Percentiles rank a stretch among this genome's conserved stretches.
Evolutionary conservation across 352 stramenopile species (phyloP).

Genomic region (Phytophthora europaea): DNA sequence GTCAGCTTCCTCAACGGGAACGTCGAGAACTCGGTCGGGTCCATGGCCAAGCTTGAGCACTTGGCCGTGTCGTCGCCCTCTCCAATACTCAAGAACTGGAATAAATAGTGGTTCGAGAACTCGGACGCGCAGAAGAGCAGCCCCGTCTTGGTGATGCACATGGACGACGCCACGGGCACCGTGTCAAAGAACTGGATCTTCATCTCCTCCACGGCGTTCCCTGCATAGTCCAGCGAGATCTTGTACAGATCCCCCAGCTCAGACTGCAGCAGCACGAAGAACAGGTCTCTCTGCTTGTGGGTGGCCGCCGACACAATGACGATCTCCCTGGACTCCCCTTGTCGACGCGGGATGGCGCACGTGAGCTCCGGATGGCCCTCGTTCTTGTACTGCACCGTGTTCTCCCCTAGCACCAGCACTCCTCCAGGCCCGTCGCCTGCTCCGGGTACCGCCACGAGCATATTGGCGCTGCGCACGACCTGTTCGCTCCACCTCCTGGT

Average conservation of each 20-base stretch:
- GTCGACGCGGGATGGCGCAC: conserved; percentile 82
- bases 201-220: conserved; percentile 84
- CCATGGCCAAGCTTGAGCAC: conserved; percentile 78
- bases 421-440: conserved; percentile 90
- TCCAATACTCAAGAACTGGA: conserved; percentile 98
- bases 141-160: conserved; percentile 99
- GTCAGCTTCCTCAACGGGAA: conserved; percentile 91
- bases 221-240: conserved; percentile 93
- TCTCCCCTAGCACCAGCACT: conserved; percentile 97
- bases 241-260: conserved; percentile 99
- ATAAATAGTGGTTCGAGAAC: conserved; percentile 98
- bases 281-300: conserved; percentile 96
- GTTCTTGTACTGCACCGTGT: conserved; percentile 98
- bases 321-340: conserved; percentile 84
- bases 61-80: conserved; percentile 90
- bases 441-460: conserved; percentile 92
- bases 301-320: conserved; percentile 95
- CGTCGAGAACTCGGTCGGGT: conserved; percentile 62
- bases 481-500: conserved; percentile 95
- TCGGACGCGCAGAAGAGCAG: conserved; percentile 97
- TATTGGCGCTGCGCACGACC: conserved; percentile 92
- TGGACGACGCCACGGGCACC: conserved; percentile 91
- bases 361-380: conserved; percentile 89
- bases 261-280: conserved; percentile 98
- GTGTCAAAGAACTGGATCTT: conserved; percentile 98